Conservation (phyloP, 257 asterid genomes). For the Salvia splendens region DNA sequence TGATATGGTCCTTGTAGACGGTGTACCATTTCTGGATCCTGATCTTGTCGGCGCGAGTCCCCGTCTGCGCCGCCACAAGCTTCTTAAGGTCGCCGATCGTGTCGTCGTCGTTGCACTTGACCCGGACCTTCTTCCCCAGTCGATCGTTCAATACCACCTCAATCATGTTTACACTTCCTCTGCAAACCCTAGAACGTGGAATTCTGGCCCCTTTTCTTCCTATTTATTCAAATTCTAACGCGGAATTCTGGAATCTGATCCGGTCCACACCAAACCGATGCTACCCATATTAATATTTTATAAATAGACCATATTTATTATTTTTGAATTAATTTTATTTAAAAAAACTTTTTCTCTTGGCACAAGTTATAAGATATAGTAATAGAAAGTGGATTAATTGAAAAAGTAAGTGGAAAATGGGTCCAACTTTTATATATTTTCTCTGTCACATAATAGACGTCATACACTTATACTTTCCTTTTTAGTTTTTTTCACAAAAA, state of each 20-base stretch:
- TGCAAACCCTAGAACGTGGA: conserved; percentile 10
- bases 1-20: conserved; percentile 78
- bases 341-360: too few species aligned
- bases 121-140: conserved; percentile 84
- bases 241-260: not conserved
- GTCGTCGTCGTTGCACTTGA: conserved; percentile 92
- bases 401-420: too few species aligned
- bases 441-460: too few species aligned
- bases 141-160: conserved; percentile 86
- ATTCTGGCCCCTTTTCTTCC: not conserved
- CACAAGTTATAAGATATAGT: too few species aligned
- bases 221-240: not conserved
- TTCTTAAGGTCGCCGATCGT: conserved; percentile 89
- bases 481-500: too few species aligned
- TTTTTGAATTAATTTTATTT: too few species aligned
- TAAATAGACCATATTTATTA: too few species aligned
- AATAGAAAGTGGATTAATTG: too few species aligned
- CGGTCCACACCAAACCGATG: not conserved
- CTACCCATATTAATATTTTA: too few species aligned
- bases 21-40: conserved; percentile 90
- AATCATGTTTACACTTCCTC: conserved; percentile 42
- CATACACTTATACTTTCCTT: too few species aligned
- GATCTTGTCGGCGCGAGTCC: conserved; percentile 81
- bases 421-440: too few species aligned
- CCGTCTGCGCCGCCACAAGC: conserved; percentile 91